phyloP scores from a whole-genome alignment of 2,329 filamentous ascomycete genomes.

The Cytospora piceicola region DNA sequence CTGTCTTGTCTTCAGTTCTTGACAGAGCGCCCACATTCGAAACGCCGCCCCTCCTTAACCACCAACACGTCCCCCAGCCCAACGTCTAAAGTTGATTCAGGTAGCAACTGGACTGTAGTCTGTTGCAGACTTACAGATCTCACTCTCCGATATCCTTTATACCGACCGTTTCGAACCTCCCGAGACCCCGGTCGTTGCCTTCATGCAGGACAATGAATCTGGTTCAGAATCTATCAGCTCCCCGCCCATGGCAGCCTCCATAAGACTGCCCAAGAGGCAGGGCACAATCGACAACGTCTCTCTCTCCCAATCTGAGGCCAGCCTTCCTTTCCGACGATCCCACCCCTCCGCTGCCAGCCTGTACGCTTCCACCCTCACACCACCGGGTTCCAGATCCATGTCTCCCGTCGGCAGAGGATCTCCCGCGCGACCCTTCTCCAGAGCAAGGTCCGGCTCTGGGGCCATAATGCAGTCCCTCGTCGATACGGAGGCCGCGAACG shows the following conservation, averaged over 20 bases:
- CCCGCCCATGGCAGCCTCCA: constrained; percentile 65
- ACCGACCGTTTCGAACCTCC: not conserved
- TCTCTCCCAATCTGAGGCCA: constrained; percentile 54
- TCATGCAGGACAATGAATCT: constrained; percentile 31
- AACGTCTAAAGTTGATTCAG: not conserved
- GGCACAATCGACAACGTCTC: constrained; percentile 55
- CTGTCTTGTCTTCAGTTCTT: not conserved
- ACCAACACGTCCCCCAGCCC: not conserved
- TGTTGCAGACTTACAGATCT: not conserved
- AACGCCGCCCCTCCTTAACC: not conserved
- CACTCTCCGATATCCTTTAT: not conserved
- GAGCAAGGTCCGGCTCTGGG: constrained; percentile 60
- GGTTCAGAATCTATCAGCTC: constrained; percentile 38
- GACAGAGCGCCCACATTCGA: not conserved
- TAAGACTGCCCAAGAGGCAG: constrained; percentile 65
- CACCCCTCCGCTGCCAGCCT: constrained; percentile 64
- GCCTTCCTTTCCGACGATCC: constrained; percentile 56
- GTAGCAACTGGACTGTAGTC: not conserved
- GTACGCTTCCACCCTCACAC: constrained; percentile 69
- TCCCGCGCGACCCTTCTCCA: constrained; percentile 59
- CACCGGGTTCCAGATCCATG: constrained; percentile 67
- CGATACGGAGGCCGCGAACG: constrained; percentile 48
- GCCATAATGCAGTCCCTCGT: constrained; percentile 48
- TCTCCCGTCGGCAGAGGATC: constrained; percentile 67
- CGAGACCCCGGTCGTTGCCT: constrained; percentile 23